These are phyloP conservation scores for Alternaria hordeiaustralica DNA, from an alignment of 2,329 filamentous ascomycete genomes.

Conservation along the genomic window DNA sequence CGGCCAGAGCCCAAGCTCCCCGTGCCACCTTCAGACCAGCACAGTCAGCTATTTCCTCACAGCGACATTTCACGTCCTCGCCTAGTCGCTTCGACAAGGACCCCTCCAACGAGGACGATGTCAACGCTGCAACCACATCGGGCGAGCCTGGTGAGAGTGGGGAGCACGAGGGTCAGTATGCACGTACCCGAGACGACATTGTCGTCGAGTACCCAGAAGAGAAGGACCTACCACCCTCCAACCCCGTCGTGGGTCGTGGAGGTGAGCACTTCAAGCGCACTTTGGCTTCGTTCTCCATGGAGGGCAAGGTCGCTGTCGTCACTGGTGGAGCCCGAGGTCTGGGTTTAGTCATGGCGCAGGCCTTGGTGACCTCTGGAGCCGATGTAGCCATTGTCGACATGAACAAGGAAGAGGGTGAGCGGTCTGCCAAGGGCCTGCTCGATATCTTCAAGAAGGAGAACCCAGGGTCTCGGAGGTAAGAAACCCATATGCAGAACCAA, in stretches of 20 bases:
- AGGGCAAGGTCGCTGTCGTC: slow-evolving; percentile 81
- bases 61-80: slow-evolving; percentile 39
- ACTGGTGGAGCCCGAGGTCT: slow-evolving; percentile 90
- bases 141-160: slow-evolving; percentile 50
- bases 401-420: slow-evolving; percentile 86
- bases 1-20: slow-evolving; percentile 35
- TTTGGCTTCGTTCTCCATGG: slow-evolving; percentile 83
- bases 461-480: slow-evolving; percentile 71
- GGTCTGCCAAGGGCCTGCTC: slow-evolving; percentile 75
- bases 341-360: slow-evolving; percentile 91
- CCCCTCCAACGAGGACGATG: slow-evolving; percentile 26
- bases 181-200: slow-evolving; percentile 80
- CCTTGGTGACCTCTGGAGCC: slow-evolving; percentile 84
- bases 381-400: slow-evolving; percentile 92
- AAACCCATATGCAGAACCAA: not conserved
- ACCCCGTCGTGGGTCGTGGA: slow-evolving; percentile 75
- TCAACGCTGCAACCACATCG: slow-evolving; percentile 46
- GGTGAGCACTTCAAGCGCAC: slow-evolving; percentile 86
- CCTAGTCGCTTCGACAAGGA: slow-evolving; percentile 37
- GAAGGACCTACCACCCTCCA: slow-evolving; percentile 72
- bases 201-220: slow-evolving; percentile 80
- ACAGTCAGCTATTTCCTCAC: slow-evolving; percentile 24
- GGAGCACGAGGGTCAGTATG: slow-evolving; percentile 70
- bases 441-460: slow-evolving; percentile 80
- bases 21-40: slow-evolving; percentile 28